Base-by-base conservation (phyloP, 2,329 filamentous ascomycete species). In the Pseudocercospora crystallina region DNA sequence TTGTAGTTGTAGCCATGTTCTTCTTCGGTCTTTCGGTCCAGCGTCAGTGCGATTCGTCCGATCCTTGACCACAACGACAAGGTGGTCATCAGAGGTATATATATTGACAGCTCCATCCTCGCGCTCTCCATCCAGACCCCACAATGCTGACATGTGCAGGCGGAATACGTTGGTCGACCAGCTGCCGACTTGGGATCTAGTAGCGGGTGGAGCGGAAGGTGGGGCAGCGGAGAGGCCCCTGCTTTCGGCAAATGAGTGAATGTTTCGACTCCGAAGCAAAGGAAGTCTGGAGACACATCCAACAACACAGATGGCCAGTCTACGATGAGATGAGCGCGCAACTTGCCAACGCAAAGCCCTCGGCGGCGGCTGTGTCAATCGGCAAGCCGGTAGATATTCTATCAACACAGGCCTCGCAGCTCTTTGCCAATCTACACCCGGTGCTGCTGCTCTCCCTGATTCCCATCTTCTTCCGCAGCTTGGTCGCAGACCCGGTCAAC, bases 401-500 rank as follows among this genome's bases (percentile, higher is more conserved):
- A 29, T 56, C 53, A 20, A 58, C 48, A 26, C 61, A 63, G 38
- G 17, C 58, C 15, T 60, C 67, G 2, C 59, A 54, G 42, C 54
- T 68, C 38, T 80, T 86, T 64, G 81, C 85, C 10, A 78, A 89
- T 63, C 69, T 83, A 14, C 87, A 95, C 60, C 85, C 88, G 0
- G 70, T 79, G 20, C 70, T 90, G 9, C 76, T 95, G 29, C 77
- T 89, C 29, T 79, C 78, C 8, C 71, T 86, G 32, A 84, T 86
- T 65, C 77, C 79, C 39, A 65, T 81, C 56, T 80, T 80, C 34
- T 92, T 95, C 70, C 67, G 73, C 32, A 72, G 78, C 13, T 76
- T 95, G 20, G 86, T 95, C 26, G 74, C 77, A 12, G 81, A 91
- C 58, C 89, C 90, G 0, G 79, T 86, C 2, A 71, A 78, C 12